These are phyloP conservation scores for Ambrosiella cleistominuta DNA, from an alignment of 2,329 filamentous ascomycete genomes.

Conservation along the genomic window DNA sequence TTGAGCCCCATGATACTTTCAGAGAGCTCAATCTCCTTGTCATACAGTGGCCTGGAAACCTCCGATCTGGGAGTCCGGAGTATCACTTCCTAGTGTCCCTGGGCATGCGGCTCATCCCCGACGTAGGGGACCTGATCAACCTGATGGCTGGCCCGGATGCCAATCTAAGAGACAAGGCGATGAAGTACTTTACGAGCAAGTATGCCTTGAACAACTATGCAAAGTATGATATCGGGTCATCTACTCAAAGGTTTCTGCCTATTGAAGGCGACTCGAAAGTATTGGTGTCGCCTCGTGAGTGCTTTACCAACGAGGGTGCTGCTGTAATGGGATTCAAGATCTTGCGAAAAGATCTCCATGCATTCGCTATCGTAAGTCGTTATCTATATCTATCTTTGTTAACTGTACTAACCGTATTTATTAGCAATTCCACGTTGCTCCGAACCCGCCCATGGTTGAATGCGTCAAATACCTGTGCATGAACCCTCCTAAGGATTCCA, in stretches of 20 bases:
- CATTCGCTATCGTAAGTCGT: slow-evolving; percentile 43
- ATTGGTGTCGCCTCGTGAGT: slow-evolving; percentile 55
- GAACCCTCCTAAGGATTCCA: slow-evolving; percentile 49
- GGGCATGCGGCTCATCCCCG: slow-evolving; percentile 56
- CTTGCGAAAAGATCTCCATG: slow-evolving; percentile 55
- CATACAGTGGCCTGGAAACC: slow-evolving; percentile 64
- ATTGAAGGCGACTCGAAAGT: slow-evolving; percentile 47
- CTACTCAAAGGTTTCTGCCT: slow-evolving; percentile 49
- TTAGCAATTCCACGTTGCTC: slow-evolving; percentile 66
- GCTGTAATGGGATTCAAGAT: slow-evolving; percentile 67
- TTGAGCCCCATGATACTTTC: slow-evolving; percentile 57
- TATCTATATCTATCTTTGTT: not conserved
- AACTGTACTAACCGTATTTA: not conserved
- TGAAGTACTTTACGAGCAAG: slow-evolving; percentile 69
- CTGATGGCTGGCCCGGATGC: slow-evolving; percentile 52
- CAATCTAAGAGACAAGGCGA: slow-evolving; percentile 45
- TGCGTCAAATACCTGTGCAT: slow-evolving; percentile 59
- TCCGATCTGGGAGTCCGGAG: slow-evolving; percentile 48
- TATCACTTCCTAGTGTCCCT: slow-evolving; percentile 55
- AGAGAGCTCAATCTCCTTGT: slow-evolving; percentile 56
- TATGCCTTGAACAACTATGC: slow-evolving; percentile 63
- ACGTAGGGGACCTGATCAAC: slow-evolving; percentile 54
- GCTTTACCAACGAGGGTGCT: slow-evolving; percentile 66
- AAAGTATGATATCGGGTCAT: slow-evolving; percentile 38
- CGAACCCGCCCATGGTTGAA: slow-evolving; percentile 59